phyloP scores from a whole-genome alignment of 495 filamentous ascomycete genomes.

The Penicillium herquei region DNA sequence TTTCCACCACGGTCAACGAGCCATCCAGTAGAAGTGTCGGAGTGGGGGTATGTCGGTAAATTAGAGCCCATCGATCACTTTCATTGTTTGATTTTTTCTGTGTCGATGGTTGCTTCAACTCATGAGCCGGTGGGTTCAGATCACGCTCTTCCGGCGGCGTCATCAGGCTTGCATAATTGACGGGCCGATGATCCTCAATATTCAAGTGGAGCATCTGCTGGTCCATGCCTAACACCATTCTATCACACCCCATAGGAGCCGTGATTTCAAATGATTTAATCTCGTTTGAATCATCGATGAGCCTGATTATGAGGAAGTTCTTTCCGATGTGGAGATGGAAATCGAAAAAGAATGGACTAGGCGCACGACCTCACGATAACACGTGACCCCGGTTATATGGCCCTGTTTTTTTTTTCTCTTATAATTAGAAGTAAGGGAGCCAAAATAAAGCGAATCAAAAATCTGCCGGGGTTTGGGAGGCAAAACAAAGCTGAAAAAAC shows the following conservation, averaged over 20 bases:
- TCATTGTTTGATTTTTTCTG: background rate
- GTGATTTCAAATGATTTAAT: background rate
- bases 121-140: background rate
- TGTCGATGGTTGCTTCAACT: background rate
- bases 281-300: background rate
- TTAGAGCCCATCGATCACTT: constrained; percentile 22
- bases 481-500: constrained; percentile 2
- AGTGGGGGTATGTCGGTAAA: constrained; percentile 50
- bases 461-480: background rate
- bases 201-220: constrained; percentile 28
- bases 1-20: constrained; percentile 42
- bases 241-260: background rate
- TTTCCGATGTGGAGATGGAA: no score
- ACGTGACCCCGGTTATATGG: no score
- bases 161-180: constrained; percentile 13
- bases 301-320: no score
- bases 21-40: constrained; percentile 51
- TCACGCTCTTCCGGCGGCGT: constrained; percentile 29
- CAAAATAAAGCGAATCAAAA: background rate
- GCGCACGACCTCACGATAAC: no score
- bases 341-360: no score
- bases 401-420: background rate
- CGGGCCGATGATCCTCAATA: constrained; percentile 17
- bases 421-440: background rate
- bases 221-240: constrained; percentile 18